These are phyloP conservation scores for Pelomyxa schiedti DNA, from an alignment of 78 protist species.

Conservation along the genomic window DNA sequence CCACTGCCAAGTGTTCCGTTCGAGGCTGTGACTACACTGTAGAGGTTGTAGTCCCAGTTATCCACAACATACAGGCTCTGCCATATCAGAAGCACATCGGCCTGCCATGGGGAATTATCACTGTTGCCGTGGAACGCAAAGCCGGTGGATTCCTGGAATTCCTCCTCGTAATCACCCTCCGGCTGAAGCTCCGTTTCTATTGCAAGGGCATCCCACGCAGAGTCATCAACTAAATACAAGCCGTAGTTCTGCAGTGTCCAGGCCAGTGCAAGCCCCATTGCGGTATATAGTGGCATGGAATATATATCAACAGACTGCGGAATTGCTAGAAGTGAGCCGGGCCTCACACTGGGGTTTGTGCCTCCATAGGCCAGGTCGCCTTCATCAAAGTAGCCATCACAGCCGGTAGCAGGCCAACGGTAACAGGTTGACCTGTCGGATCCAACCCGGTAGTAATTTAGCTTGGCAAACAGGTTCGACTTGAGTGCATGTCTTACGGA, in stretches of 20 bases:
- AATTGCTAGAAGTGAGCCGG: not conserved
- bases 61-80: not conserved
- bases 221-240: not conserved
- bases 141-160: not conserved
- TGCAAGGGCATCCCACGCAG: conserved; percentile 5
- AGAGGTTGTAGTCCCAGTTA: not conserved
- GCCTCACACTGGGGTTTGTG: not conserved
- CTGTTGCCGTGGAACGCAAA: not conserved
- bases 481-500: not conserved
- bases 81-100: not conserved
- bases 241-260: conserved; percentile 13
- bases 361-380: not conserved
- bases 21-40: not conserved
- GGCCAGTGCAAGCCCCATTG: not conserved
- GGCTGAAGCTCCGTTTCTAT: not conserved
- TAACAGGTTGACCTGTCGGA: not conserved
- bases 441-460: not conserved
- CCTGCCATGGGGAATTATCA: not conserved
- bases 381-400: not conserved
- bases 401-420: not conserved
- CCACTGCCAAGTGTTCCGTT: not conserved
- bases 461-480: not conserved
- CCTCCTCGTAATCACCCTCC: not conserved
- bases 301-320: not conserved
- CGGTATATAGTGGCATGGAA: not conserved